Evolutionary conservation across 2,329 filamentous ascomycete genomes (phyloP).

Genomic region (Helminthosporium solani): DNA sequence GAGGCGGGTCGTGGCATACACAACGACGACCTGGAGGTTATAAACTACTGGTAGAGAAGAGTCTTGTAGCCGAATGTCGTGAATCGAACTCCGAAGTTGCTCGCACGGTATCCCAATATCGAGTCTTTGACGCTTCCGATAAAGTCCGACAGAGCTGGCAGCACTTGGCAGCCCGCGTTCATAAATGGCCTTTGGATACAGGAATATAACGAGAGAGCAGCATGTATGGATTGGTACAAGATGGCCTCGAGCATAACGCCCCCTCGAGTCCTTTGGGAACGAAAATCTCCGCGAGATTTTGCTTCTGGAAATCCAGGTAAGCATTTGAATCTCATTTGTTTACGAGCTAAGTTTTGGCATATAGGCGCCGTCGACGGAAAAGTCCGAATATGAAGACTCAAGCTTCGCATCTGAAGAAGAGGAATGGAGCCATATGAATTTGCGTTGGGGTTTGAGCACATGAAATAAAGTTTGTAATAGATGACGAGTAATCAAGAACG

Average conservation of each 20-base stretch:
- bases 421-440: slow-evolving; percentile 31
- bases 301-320: slow-evolving; percentile 28
- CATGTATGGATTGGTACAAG: too few relatives aligned
- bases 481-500: too few relatives aligned
- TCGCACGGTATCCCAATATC: slow-evolving; percentile 26
- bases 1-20: slow-evolving; percentile 25
- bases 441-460: slow-evolving; percentile 10
- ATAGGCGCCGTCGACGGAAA: slow-evolving; percentile 6
- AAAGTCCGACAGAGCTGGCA: slow-evolving; percentile 16
- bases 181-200: slow-evolving; percentile 23
- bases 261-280: slow-evolving; percentile 25
- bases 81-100: slow-evolving; percentile 13
- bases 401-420: slow-evolving; percentile 22
- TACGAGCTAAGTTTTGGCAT: too few relatives aligned
- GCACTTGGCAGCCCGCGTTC: slow-evolving; percentile 28
- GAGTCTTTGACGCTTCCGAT: slow-evolving; percentile 26
- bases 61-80: slow-evolving; percentile 33
- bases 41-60: slow-evolving; percentile 29
- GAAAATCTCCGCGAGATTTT: slow-evolving; percentile 27
- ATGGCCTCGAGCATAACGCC: slow-evolving; percentile 25
- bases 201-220: too few relatives aligned
- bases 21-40: slow-evolving; percentile 22
- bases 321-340: too few relatives aligned
- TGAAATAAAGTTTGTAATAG: too few relatives aligned
- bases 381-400: slow-evolving; percentile 19